These are phyloP conservation scores for Erysiphe neolycopersici DNA, from an alignment of 2,329 filamentous ascomycete genomes.

Conservation along the genomic window DNA sequence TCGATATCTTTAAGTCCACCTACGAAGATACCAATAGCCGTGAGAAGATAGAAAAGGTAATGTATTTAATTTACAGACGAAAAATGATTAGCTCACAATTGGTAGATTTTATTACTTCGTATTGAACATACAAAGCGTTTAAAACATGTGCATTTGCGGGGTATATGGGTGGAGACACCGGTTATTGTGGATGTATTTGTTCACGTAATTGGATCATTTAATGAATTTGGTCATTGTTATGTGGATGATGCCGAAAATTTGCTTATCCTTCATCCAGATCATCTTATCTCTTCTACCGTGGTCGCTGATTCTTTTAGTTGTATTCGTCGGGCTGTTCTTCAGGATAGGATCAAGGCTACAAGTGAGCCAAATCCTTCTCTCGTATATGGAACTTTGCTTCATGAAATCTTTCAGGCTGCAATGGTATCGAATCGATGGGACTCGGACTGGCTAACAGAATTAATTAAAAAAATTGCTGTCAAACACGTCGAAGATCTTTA, in stretches of 20 bases:
- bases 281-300: slow-evolving; percentile 81
- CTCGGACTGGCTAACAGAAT: slow-evolving; percentile 30
- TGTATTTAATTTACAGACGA: slow-evolving; percentile 2
- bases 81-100: background rate
- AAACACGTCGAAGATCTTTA: slow-evolving; percentile 75
- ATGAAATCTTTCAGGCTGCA: slow-evolving; percentile 86
- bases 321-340: slow-evolving; percentile 67
- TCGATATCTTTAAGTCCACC: slow-evolving; percentile 40
- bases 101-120: slow-evolving; percentile 53
- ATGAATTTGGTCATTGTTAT: slow-evolving; percentile 41
- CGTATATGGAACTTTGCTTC: slow-evolving; percentile 78
- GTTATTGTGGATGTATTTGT: slow-evolving; percentile 52
- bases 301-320: slow-evolving; percentile 93
- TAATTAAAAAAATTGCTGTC: slow-evolving; percentile 43
- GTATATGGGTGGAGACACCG: slow-evolving; percentile 65
- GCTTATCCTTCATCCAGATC: slow-evolving; percentile 79
- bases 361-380: slow-evolving; percentile 54
- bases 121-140: slow-evolving; percentile 41
- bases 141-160: slow-evolving; percentile 49
- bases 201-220: slow-evolving; percentile 63
- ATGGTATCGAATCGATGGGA: slow-evolving; percentile 66
- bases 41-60: slow-evolving; percentile 43
- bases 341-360: slow-evolving; percentile 83
- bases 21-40: slow-evolving; percentile 38
- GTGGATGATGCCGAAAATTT: slow-evolving; percentile 64